Evolutionary conservation across 2,329 filamentous ascomycete species (phyloP).

Genomic region (Torrubiellomyces zombiae): DNA sequence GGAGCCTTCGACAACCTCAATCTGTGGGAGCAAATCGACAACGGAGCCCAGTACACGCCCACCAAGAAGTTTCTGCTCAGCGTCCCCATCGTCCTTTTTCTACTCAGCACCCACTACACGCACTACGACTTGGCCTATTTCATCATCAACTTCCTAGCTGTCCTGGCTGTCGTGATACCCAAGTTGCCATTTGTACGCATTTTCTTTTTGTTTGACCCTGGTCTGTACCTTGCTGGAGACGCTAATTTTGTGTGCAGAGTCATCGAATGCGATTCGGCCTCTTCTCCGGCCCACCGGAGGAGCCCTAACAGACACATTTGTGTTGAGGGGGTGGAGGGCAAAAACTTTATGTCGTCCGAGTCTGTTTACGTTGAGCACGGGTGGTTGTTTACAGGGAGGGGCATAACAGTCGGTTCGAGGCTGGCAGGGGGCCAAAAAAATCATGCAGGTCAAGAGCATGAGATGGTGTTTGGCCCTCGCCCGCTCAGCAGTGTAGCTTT

Average conservation of each 20-base stretch:
- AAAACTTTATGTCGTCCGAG: conserved; percentile 1
- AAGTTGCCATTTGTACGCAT: conserved; percentile 82
- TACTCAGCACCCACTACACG: conserved; percentile 96
- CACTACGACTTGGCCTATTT: conserved; percentile 97
- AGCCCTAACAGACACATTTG: conserved; percentile 14
- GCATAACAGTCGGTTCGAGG: no score
- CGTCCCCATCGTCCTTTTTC: conserved; percentile 85
- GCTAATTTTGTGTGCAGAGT: conserved; percentile 33
- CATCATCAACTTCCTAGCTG: conserved; percentile 88
- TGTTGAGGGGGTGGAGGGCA: conserved; percentile 4
- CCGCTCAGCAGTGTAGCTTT: no score
- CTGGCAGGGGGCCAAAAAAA: no score
- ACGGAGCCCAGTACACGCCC: conserved; percentile 94
- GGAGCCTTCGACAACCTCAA: conserved; percentile 98
- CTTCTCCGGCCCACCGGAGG: conserved; percentile 53
- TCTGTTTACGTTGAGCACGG: no score
- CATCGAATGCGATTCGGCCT: conserved; percentile 63
- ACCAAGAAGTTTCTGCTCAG: conserved; percentile 96
- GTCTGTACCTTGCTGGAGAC: not conserved
- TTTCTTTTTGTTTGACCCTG: conserved; percentile 1
- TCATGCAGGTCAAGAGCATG: no score
- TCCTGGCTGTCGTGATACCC: conserved; percentile 83
- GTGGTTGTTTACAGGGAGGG: conserved; percentile 3
- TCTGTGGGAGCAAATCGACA: conserved; percentile 99
- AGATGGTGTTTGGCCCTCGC: no score